phyloP scores from a whole-genome alignment of 2,329 filamentous ascomycete species.

The Diplodia corticola region DNA sequence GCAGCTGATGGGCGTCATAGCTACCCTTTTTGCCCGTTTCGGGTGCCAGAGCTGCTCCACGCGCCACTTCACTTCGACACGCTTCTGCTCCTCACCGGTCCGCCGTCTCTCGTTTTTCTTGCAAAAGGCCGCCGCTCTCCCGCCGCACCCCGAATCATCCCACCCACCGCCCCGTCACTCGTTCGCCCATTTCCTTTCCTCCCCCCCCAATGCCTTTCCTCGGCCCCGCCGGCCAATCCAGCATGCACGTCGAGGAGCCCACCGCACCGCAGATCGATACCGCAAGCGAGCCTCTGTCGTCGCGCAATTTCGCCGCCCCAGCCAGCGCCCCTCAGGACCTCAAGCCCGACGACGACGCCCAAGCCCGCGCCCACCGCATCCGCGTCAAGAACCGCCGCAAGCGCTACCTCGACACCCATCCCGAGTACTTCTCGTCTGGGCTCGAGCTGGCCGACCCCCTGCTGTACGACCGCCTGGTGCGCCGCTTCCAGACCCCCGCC shows the following conservation, averaged over 20 bases:
- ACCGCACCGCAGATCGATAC: slow-evolving; percentile 28
- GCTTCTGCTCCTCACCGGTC: slow-evolving; percentile 20
- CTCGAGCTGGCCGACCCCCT: slow-evolving; percentile 74
- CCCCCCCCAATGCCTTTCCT: slow-evolving; percentile 21
- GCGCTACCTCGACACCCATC: slow-evolving; percentile 71
- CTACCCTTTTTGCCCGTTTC: background rate
- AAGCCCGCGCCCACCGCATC: slow-evolving; percentile 45
- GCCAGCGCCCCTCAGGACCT: slow-evolving; percentile 27
- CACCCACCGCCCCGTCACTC: slow-evolving; percentile 3
- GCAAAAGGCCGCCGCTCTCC: slow-evolving; percentile 8
- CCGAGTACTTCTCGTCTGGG: slow-evolving; percentile 66
- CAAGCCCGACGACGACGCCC: slow-evolving; percentile 4
- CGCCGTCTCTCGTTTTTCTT: slow-evolving; percentile 8
- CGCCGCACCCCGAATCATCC: background rate
- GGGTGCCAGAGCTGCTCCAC: background rate
- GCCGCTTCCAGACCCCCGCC: slow-evolving; percentile 69
- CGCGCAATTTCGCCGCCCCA: slow-evolving; percentile 31
- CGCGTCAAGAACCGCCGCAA: slow-evolving; percentile 73
- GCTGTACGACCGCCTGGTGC: slow-evolving; percentile 77
- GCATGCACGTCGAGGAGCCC: slow-evolving; percentile 18
- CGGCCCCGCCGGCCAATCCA: slow-evolving; percentile 7
- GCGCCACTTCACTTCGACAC: slow-evolving; percentile 17
- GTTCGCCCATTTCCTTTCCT: slow-evolving; percentile 5
- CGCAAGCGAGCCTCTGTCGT: slow-evolving; percentile 30
- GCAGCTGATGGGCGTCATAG: slow-evolving; percentile 1